Percentiles rank a stretch among this genome's conserved stretches.
These are phyloP conservation scores for Rhizoctonia solani DNA, from an alignment of 1,284 basidiomycete genomes.

Conservation along the genomic window DNA sequence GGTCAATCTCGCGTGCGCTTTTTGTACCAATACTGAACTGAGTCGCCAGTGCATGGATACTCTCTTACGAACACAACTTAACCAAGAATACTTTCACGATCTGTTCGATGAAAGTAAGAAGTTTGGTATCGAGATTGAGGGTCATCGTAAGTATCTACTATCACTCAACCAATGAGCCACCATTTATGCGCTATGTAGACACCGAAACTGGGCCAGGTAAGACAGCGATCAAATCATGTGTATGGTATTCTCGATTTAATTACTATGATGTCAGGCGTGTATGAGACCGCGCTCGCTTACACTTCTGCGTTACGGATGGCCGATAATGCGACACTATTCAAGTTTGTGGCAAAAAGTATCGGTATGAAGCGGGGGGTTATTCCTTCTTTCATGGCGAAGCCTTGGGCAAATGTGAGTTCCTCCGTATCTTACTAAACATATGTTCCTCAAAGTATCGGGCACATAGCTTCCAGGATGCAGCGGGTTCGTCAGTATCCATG, in stretches of 20 bases:
- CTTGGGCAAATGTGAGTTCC: constrained; percentile 79
- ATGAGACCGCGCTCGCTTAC: constrained; percentile 93
- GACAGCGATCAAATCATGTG: background rate
- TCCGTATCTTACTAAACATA: background rate
- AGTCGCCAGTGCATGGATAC: constrained; percentile 81
- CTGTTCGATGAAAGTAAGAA: constrained; percentile 76
- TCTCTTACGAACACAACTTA: constrained; percentile 82
- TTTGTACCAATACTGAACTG: background rate
- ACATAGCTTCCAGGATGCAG: constrained; percentile 85
- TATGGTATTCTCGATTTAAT: constrained; percentile 24
- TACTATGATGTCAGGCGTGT: constrained; percentile 59
- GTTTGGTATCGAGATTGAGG: constrained; percentile 87
- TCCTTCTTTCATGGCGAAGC: constrained; percentile 98
- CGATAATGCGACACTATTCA: constrained; percentile 93
- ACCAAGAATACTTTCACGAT: constrained; percentile 87
- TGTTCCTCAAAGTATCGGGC: constrained; percentile 48
- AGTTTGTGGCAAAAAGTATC: constrained; percentile 88
- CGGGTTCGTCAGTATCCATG: constrained; percentile 56
- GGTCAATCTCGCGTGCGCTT: constrained; percentile 44
- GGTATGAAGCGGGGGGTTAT: constrained; percentile 88
- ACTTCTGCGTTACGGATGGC: constrained; percentile 85
- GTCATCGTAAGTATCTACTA: constrained; percentile 73
- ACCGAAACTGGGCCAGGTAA: constrained; percentile 90
- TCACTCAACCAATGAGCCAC: constrained; percentile 7
- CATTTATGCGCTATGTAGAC: constrained; percentile 55